phyloP scores from a whole-genome alignment of 1,284 basidiomycete genomes.

The Cryptococcus sp. region DNA sequence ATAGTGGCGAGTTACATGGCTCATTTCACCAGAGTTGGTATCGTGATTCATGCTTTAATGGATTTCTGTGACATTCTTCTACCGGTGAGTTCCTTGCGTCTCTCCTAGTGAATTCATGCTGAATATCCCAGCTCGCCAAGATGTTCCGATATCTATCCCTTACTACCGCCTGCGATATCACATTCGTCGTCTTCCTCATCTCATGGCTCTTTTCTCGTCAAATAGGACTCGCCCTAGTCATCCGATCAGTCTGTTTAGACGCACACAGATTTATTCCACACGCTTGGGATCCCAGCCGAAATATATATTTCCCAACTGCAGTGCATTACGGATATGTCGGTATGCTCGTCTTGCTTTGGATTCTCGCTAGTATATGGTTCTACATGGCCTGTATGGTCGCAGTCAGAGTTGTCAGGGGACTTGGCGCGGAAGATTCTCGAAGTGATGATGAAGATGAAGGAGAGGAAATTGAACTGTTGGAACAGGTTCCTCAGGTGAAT shows the following conservation, averaged over 20 bases:
- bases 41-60: constrained; percentile 83
- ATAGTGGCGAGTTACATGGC: constrained; percentile 72
- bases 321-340: constrained; percentile 55
- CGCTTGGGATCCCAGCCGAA: constrained; percentile 59
- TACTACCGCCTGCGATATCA: constrained; percentile 64
- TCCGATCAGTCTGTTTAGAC: constrained; percentile 59
- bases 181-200: constrained; percentile 75
- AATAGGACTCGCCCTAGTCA: constrained; percentile 66
- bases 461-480: constrained; percentile 2
- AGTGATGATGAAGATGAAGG: constrained; percentile 68
- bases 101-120: neutral
- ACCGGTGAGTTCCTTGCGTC: constrained; percentile 61
- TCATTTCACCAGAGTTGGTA: constrained; percentile 84
- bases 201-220: constrained; percentile 89
- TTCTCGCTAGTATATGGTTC: constrained; percentile 79
- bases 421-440: constrained; percentile 75
- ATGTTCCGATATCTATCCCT: constrained; percentile 81
- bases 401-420: constrained; percentile 68
- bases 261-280: constrained; percentile 53
- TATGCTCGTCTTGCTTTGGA: constrained; percentile 57
- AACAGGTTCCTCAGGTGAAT: neutral
- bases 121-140: constrained; percentile 67
- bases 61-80: constrained; percentile 89
- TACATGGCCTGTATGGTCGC: constrained; percentile 76
- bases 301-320: constrained; percentile 56